A percentile compares a stretch with the other conserved stretches of the same genome.
These are phyloP conservation scores for Geotrichum reessii DNA, from an alignment of 1,139 yeast species.

Conservation along the genomic window DNA sequence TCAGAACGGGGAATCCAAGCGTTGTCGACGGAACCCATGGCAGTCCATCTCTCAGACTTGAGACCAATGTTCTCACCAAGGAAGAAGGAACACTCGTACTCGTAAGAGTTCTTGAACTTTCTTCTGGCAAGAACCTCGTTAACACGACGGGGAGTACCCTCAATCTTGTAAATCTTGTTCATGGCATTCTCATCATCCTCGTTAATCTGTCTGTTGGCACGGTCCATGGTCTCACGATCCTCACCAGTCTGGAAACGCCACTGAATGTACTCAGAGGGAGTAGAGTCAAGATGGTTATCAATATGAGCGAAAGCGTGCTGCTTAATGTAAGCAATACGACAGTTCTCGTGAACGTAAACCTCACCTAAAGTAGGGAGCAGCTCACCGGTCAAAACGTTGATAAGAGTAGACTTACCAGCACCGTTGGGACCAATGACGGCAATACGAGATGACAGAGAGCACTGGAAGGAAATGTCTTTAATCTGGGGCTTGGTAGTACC, in stretches of 20 bases:
- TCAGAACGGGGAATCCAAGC: conserved; percentile 99
- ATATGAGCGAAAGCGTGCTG: conserved; percentile 99
- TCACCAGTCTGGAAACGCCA: conserved; percentile 99
- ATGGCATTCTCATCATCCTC: conserved; percentile 95
- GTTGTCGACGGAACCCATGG: conserved; percentile 99
- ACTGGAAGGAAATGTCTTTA: conserved; percentile 87
- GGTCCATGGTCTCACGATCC: conserved; percentile 99
- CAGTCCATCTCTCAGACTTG: conserved; percentile 99
- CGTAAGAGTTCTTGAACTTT: conserved; percentile 99
- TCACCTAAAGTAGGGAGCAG: conserved; percentile 96
- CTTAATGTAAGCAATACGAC: conserved; percentile 99
- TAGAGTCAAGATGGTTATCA: conserved; percentile 96
- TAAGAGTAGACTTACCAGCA: conserved; percentile 99
- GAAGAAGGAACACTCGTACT: conserved; percentile 94
- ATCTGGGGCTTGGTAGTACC: conserved; percentile 97
- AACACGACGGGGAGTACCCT: conserved; percentile 97
- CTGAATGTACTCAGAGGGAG: conserved; percentile 99
- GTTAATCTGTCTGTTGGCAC: conserved; percentile 98
- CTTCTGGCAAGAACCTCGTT: conserved; percentile 94
- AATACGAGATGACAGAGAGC: conserved; percentile 98
- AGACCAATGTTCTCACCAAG: conserved; percentile 98
- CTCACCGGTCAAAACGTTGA: conserved; percentile 98
- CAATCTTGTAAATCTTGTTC: conserved; percentile 99
- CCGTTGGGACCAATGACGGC: conserved; percentile 99
- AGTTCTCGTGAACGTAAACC: conserved; percentile 98